Evolutionary conservation across 371 early-diverging fungal species (phyloP).

Genomic region (Mortierella sp.): DNA sequence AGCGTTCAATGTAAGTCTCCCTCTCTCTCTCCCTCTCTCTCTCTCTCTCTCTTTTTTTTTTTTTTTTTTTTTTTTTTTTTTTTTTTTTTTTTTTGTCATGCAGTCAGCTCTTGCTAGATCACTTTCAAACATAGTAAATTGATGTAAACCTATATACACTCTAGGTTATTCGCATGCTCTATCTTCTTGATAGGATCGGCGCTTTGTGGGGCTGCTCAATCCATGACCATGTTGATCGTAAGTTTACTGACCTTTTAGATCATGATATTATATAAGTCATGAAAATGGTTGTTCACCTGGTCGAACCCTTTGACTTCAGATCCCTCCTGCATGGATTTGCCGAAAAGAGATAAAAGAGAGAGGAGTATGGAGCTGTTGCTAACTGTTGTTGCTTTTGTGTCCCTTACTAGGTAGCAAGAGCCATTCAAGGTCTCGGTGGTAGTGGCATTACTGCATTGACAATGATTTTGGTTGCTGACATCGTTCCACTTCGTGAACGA

Average conservation of each 20-base stretch:
- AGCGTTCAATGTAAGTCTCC: slow-evolving; percentile 54
- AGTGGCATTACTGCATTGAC: slow-evolving; percentile 77
- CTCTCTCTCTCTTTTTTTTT: neutral
- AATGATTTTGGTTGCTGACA: slow-evolving; percentile 78
- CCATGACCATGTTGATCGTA: slow-evolving; percentile 64
- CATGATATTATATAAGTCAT: slow-evolving; percentile 61
- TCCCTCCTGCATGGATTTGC: slow-evolving; percentile 9
- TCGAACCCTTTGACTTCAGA: neutral
- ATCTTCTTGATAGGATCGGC: slow-evolving; percentile 68
- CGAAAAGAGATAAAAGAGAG: neutral
- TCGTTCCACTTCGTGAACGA: slow-evolving; percentile 62
- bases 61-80: neutral
- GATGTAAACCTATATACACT: neutral
- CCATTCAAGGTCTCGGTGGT: slow-evolving; percentile 84
- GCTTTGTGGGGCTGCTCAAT: slow-evolving; percentile 66
- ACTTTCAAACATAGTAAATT: too few relatives aligned
- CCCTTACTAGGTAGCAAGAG: slow-evolving; percentile 62
- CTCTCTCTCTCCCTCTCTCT: neutral
- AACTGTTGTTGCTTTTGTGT: neutral
- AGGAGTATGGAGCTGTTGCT: slow-evolving; percentile 56
- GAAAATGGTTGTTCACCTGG: too few relatives aligned
- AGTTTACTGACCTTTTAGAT: slow-evolving; percentile 34
- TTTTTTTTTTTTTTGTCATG: neutral
- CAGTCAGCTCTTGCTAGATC: too few relatives aligned
- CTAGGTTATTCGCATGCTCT: slow-evolving; percentile 61